Evolutionary conservation across 2,329 filamentous ascomycete genomes (phyloP), one percentile per base, ranked within the genome.

Genomic region (Ophiostoma novo-ulmi): DNA sequence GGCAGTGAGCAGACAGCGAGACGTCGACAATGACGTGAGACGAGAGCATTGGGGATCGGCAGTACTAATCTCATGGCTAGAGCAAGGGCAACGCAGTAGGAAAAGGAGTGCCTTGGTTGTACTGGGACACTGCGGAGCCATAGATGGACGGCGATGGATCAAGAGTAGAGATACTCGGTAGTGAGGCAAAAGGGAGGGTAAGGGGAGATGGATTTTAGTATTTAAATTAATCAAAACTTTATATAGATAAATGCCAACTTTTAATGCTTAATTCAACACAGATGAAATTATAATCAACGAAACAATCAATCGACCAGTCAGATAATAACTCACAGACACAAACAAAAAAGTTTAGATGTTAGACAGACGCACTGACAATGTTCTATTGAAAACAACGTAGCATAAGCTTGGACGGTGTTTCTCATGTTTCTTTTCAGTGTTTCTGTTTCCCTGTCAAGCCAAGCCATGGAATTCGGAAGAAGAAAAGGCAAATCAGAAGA

Each of bases 51-150:
- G 31, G 31, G 31, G 52, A 63, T 63, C 58, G 58, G 14, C 58
- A 63, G 13, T 11, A 35, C 58, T 63, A 63, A 41, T 66, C 63
- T 66, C 63, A n/a, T n/a, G 22, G 36, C 35, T 11, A 39, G 63
- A 44, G 22, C 41, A 26, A 44, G 66, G 44, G 61, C 69, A 63
- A 31, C 20, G 55, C 63, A 55, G 58, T 11, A 17, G 52, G 63
- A 48, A 70, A 70, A 52, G 69, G 61, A 41, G 26, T 63, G 58
- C 58, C 58, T 63, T 63, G 58, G 55, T 61, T 31, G 55, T 61
- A 26, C 55, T 26, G 52, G 52, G 6, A 63, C 58, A 22, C 5
- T 63, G 58, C 58, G 58, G 58, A 63, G 58, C 26, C 14, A 13
- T 17, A 55, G 48, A 48, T 48, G 44, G 44, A 48, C 3, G 48